Percentiles rank a stretch among this genome's conserved stretches.
Conservation (phyloP, 163 green algal genomes). For the Prototheca wickerhamii region DNA sequence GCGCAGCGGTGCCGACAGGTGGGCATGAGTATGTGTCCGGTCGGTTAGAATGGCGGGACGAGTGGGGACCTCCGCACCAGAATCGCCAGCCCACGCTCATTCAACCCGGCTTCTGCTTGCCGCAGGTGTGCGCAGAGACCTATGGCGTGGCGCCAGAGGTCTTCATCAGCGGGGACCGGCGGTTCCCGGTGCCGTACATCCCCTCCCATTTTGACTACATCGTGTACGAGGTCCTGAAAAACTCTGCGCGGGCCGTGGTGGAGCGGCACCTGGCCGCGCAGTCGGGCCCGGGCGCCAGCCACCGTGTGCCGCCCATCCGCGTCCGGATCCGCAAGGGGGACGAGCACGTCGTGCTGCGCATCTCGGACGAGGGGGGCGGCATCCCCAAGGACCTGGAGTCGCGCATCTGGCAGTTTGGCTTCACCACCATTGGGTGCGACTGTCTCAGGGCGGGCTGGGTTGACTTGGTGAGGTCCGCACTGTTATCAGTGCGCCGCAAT, state of each 20-base stretch:
- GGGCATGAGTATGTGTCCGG: neutral
- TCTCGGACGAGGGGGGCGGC: conserved; percentile 64
- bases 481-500: no score
- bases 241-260: conserved; percentile 41
- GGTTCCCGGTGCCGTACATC: conserved; percentile 70
- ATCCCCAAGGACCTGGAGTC: conserved; percentile 31
- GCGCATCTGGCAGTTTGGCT: conserved; percentile 65
- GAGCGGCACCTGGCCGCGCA: conserved; percentile 18
- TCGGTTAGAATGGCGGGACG: neutral
- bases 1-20: conserved; percentile 54
- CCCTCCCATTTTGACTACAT: conserved; percentile 71
- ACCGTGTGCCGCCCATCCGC: conserved; percentile 39
- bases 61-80: no score
- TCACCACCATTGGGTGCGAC: conserved; percentile 40
- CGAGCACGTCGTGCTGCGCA: conserved; percentile 32
- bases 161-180: conserved; percentile 43
- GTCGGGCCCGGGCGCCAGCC: neutral
- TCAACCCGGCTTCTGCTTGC: neutral
- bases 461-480: neutral
- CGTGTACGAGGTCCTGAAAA: conserved; percentile 88
- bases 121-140: conserved; percentile 68
- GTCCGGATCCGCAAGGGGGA: conserved; percentile 49
- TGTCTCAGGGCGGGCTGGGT: neutral
- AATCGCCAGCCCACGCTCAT: neutral
- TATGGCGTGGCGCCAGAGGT: conserved; percentile 69